A percentile compares a stretch with the other conserved stretches of the same genome.
phyloP scores from a whole-genome alignment of 169 alveolate genomes.

The Cryptosporidium sp. region DNA sequence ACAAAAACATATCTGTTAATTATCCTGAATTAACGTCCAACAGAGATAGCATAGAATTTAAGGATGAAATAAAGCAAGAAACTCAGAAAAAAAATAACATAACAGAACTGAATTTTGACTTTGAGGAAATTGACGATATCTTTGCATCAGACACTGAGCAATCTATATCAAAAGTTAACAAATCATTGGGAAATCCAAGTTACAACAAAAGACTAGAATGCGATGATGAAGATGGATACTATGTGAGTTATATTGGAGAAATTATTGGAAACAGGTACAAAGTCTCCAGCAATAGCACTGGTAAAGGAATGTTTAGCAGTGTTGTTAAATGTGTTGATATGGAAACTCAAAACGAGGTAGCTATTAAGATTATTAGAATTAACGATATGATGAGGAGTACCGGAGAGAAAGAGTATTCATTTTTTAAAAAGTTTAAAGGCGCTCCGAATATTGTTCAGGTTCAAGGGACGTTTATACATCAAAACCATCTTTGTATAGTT shows the following conservation, averaged over 20 bases:
- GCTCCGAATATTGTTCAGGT: constrained; percentile 88
- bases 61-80: not conserved
- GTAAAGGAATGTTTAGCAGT: constrained; percentile 91
- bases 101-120: not conserved
- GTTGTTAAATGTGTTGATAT: constrained; percentile 85
- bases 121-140: constrained; percentile 29
- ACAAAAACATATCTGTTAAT: not conserved
- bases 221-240: constrained; percentile 71
- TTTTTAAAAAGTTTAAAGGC: constrained; percentile 83
- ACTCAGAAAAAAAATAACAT: not conserved
- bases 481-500: constrained; percentile 90
- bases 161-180: not conserved
- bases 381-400: constrained; percentile 92
- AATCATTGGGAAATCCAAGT: not conserved
- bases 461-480: constrained; percentile 83
- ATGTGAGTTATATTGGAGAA: constrained; percentile 84
- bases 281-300: constrained; percentile 82
- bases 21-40: not conserved
- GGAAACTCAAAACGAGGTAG: constrained; percentile 80
- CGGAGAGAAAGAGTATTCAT: constrained; percentile 91
- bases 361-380: constrained; percentile 86
- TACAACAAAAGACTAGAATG: constrained; percentile 46
- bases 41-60: not conserved
- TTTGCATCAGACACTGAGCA: constrained; percentile 3
- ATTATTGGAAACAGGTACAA: constrained; percentile 86